Percentiles rank a stretch among this genome's conserved stretches.
Conservation (phyloP, 192 early-diverging fungal genomes). For the Backusella tarrabulga region DNA sequence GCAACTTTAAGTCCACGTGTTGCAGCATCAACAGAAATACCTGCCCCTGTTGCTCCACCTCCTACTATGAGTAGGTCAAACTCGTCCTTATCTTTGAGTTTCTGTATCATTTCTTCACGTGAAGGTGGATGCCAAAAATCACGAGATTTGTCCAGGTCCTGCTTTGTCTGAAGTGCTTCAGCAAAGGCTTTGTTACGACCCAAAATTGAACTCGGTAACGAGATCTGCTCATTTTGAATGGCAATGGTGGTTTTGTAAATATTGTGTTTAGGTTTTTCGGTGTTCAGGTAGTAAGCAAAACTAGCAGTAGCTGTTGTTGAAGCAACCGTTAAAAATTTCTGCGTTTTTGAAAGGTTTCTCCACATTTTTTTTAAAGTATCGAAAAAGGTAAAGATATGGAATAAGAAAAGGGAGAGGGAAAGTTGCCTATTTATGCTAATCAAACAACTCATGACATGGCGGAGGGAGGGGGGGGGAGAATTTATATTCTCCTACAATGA, state of each 20-base stretch:
- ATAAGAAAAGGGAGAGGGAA: not conserved
- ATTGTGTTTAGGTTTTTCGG: not conserved
- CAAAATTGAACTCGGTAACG: not conserved
- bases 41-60: slow-evolving; percentile 93
- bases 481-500: not conserved
- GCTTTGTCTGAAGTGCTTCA: slow-evolving; percentile 17
- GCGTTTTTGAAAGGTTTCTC: slow-evolving; percentile 29
- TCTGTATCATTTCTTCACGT: slow-evolving; percentile 67
- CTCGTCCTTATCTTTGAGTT: slow-evolving; percentile 55
- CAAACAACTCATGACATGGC: not conserved
- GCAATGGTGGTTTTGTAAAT: slow-evolving; percentile 10
- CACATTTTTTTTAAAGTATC: slow-evolving; percentile 27
- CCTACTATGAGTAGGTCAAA: slow-evolving; percentile 93
- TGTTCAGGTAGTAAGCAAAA: slow-evolving; percentile 16
- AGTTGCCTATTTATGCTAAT: not conserved
- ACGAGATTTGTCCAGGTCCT: slow-evolving; percentile 45
- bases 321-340: slow-evolving; percentile 24
- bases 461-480: not conserved
- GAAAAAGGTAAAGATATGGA: not conserved
- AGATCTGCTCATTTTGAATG: not conserved
- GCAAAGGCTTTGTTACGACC: slow-evolving; percentile 12
- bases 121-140: slow-evolving; percentile 76
- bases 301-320: slow-evolving; percentile 19
- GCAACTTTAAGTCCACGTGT: slow-evolving; percentile 92
- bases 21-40: slow-evolving; percentile 89